Evolutionary conservation across 2,329 filamentous ascomycete species (phyloP), one percentile per base, ranked within the genome.

Genomic region (Aspergillus uvarum): DNA sequence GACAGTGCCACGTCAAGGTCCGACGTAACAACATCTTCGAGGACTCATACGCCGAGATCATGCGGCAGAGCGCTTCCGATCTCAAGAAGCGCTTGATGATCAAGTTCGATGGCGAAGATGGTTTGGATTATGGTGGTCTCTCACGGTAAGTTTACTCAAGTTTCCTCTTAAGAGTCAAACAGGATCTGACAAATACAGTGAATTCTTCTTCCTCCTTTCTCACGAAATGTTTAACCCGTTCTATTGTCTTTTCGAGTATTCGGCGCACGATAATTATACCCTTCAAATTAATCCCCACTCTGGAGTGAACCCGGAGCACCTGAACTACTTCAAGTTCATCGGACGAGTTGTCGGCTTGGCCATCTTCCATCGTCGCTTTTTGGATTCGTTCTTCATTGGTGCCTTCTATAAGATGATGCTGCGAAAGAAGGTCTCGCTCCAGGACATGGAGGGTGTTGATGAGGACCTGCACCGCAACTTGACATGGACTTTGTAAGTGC

Each of bases 151-250:
- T 67, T 47, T 22, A 22, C 38, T 48, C 24, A 47, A 10, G n/a
- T 5, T n/a, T 10, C 31, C 21, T 35, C 26, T 29, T 8, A 29
- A 26, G 31, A 44, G 21, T 19, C 5, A 21, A 47, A 42, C 31
- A 19, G 24, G 58, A 63, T 53, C 74, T 77, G 63, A 78, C 65
- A 47, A 51, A 14, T 8, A 32, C 53, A 87, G 93, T 85, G 95
- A 99, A 79, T 99, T 99, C 83, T 99, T 99, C 84, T 99, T 99
- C 87, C 83, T 99, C 47, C 86, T 99, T 58, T 98, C 94, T 16
- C 95, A 99, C 80, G 95, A 99, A 82, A 99, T 99, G 95, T 99
- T 99, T 82, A 99, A 99, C 77, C 95, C 95, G 32, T 99, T 99
- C 81, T 99, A 99, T 82, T 99, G 95, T 76, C 84, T 99, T 56